Conservation (phyloP, 345 rosid species). For the Cardamine chenopodiifolia region DNA sequence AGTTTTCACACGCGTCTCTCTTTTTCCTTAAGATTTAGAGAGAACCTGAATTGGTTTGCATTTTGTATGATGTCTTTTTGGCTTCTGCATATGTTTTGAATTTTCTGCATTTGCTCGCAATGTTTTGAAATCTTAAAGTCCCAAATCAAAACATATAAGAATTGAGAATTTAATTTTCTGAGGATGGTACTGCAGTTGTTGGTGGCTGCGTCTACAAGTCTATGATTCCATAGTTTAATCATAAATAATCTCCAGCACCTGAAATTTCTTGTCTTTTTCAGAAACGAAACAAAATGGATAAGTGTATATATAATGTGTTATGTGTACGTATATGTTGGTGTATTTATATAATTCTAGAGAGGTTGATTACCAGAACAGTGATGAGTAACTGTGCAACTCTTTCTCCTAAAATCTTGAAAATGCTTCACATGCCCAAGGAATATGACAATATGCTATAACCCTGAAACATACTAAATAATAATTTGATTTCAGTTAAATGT, state of each 20-base stretch:
- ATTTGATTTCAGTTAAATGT: neutral
- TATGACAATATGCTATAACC: slow-evolving; percentile 90
- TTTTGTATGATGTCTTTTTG: too few relatives aligned
- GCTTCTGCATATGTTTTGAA: too few relatives aligned
- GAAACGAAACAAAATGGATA: neutral
- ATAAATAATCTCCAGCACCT: slow-evolving; percentile 91
- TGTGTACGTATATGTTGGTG: neutral
- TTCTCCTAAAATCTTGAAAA: slow-evolving; percentile 70
- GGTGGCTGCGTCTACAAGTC: slow-evolving; percentile 76
- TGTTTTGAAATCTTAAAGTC: too few relatives aligned
- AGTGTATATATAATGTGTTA: neutral
- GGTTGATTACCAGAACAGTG: slow-evolving; percentile 66
- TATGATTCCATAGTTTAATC: slow-evolving; percentile 89
- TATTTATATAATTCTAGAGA: neutral
- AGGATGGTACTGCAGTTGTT: slow-evolving; percentile 67
- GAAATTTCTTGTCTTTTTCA: neutral
- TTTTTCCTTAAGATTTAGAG: too few relatives aligned
- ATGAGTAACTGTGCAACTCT: slow-evolving; percentile 54
- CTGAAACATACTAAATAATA: slow-evolving; percentile 46
- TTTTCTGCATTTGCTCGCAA: too few relatives aligned
- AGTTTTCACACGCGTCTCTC: too few relatives aligned
- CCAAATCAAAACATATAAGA: too few relatives aligned
- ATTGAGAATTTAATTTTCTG: too few relatives aligned
- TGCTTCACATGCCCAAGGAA: slow-evolving; percentile 95
- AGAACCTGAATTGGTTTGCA: too few relatives aligned